Evolutionary conservation across 2,329 filamentous ascomycete species (phyloP).

Genomic region (Pseudocercospora fijiensis): DNA sequence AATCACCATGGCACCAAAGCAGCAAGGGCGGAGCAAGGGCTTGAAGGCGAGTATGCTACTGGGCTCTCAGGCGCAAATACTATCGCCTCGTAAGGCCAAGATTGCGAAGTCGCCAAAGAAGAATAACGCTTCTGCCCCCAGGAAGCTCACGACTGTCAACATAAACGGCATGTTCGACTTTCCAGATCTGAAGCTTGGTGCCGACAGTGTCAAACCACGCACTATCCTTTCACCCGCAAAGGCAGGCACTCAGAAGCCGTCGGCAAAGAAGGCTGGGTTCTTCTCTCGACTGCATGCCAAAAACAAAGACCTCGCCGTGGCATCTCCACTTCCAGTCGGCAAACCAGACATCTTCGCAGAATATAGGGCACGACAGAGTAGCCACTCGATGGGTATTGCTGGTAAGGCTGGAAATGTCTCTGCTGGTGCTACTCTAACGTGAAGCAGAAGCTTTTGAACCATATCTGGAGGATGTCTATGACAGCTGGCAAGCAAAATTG

Average conservation of each 20-base stretch:
- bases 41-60: background rate
- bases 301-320: background rate
- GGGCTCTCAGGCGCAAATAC: background rate
- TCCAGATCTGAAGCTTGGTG: background rate
- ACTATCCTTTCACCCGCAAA: slow-evolving; percentile 13
- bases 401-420: slow-evolving; percentile 5
- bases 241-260: slow-evolving; percentile 17
- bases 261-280: slow-evolving; percentile 7
- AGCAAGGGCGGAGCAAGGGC: background rate
- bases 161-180: slow-evolving; percentile 24
- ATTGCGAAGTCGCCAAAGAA: background rate
- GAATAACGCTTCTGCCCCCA: slow-evolving; percentile 1
- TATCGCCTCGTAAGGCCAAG: slow-evolving; percentile 12
- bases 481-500: slow-evolving; percentile 4
- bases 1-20: slow-evolving; percentile 9
- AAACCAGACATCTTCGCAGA: slow-evolving; percentile 12
- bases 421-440: background rate
- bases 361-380: background rate
- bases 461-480: slow-evolving; percentile 10
- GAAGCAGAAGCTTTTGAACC: slow-evolving; percentile 9
- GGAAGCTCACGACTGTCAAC: slow-evolving; percentile 11
- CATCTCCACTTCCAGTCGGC: background rate
- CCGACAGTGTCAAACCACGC: background rate
- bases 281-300: slow-evolving; percentile 10
- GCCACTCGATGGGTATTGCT: slow-evolving; percentile 2